Base-by-base conservation (phyloP, 805 yeast species). In the Myxozyma melibiosi region DNA sequence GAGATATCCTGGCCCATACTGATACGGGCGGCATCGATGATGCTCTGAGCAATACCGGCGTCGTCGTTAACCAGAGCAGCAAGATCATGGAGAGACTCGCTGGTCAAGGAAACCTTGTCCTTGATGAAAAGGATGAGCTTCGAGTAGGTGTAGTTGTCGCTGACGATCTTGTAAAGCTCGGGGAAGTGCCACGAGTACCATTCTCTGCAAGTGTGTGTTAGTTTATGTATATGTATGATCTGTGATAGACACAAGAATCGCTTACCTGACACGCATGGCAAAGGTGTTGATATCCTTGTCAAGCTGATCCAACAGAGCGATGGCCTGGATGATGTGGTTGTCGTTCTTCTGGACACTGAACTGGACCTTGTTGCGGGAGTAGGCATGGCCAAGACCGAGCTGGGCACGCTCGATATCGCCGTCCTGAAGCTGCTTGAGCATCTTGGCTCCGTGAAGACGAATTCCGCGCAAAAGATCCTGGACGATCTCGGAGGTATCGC, bases 181-280 rank as follows among this genome's bases (percentile, higher is more conserved):
- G 97, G 97, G 85, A 94, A 90, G 74, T 90, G 97, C 97, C 97
- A 90, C 69, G 96, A 96, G 78, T 90, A 90, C 97, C 97, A 90
- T 78, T 90, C 97, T 79, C 59, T 49, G 20, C 28, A 41, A 30
- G n/a, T 44, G n/a, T n/a, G n/a, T n/a, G 37, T 48, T 31, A 48
- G 52, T 28, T 6, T n/a, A n/a, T n/a, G n/a, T n/a, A n/a, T n/a
- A n/a, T n/a, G n/a, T n/a, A n/a, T n/a, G n/a, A n/a, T 27, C 7
- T 14, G 13, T 31, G 34, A 14, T 1, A 14, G 27, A 2, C 14
- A 28, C 27, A 30, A 14, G 18, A 30, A 25, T 16, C 22, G 22
- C 47, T 30, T 25, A 49, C 51, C 90, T 89, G 66, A 88, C 94
- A 77, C 97, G 85, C 97, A 90, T 90, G 58, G 97, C 86, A 74